Evolutionary conservation across 768 basidiomycete genomes (phyloP), one percentile per base, ranked within the genome.

Genomic region (Boletus fagicola): DNA sequence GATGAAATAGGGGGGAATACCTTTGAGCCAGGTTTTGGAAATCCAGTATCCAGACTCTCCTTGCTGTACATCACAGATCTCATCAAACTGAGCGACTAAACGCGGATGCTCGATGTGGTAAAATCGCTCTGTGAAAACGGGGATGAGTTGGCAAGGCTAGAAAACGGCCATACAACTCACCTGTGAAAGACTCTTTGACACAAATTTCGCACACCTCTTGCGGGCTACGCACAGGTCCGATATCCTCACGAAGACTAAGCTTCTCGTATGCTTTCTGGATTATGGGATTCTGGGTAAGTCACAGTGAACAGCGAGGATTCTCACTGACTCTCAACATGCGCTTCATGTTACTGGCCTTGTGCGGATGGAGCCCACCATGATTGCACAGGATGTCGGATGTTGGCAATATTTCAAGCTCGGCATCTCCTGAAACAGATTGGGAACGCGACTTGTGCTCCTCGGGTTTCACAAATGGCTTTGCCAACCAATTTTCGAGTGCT

Each of bases 21-120:
- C 91, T 81, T 80, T 87, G 4, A 88, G 69, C 92, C 92, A 94
- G 7, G 73, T 69, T 66, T 86, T 91, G 0, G 92, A 93, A 65
- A 93, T 83, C 86, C 87, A 90, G 67, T 78, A 86, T 8, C 81
- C 81, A 16, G 62, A 59, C 16, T 71, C 68, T 54, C 81, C 80
- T 13, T 74, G 73, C 5, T 73, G 72, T 11, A 77, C 71, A 28
- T 78, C 74, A 39, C 76, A 76, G 7, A 83, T 67, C 5, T 78
- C 76, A 47, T 90, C 85, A 55, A 91, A 87, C 53, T 76, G 69
- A 28, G 75, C 69, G 0, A 89, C 83, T n/a, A 79, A 68, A 44
- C 74, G 77, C 26, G 86, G 84, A 68, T 93, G 91, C 60, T 86
- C 78, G 18, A 81, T 75, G 60, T 82, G 80, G 69, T 93, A 93